Conservation (phyloP, 169 alveolate genomes). For the Cryptosporidium ubiquitum region DNA sequence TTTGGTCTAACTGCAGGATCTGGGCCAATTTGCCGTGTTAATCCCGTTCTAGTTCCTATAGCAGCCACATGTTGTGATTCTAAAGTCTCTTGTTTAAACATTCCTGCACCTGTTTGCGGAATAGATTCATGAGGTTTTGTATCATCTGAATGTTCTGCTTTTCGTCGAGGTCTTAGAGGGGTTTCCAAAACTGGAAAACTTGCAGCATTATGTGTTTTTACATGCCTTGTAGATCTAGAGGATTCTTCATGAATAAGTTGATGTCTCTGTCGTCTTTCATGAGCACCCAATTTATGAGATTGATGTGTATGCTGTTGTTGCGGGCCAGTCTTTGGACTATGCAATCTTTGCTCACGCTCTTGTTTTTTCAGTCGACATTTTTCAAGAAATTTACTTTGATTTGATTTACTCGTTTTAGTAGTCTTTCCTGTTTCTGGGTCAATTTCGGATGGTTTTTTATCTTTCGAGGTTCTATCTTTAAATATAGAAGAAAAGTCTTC, state of each 20-base stretch:
- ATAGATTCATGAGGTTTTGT: neutral
- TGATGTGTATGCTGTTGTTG: no score
- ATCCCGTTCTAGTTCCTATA: neutral
- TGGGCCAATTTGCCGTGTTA: neutral
- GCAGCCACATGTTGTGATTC: no score
- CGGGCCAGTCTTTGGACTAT: no score
- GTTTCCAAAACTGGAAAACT: no score
- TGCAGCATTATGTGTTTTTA: neutral
- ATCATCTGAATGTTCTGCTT: neutral
- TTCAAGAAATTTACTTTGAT: no score
- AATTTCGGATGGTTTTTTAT: neutral
- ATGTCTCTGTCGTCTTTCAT: neutral
- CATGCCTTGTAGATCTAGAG: neutral
- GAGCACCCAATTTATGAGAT: no score
- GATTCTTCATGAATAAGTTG: no score
- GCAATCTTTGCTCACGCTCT: no score
- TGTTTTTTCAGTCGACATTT: neutral
- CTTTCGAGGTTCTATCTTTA: neutral
- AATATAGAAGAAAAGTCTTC: neutral
- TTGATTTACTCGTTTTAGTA: accelerated
- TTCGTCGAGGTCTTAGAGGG: neutral
- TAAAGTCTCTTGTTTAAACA: no score
- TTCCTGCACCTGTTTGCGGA: no score
- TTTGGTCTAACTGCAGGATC: neutral
- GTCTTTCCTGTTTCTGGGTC: neutral